Base-by-base conservation (phyloP, 2,329 filamentous ascomycete genomes). In the Ophiostoma himal-ulmi region DNA sequence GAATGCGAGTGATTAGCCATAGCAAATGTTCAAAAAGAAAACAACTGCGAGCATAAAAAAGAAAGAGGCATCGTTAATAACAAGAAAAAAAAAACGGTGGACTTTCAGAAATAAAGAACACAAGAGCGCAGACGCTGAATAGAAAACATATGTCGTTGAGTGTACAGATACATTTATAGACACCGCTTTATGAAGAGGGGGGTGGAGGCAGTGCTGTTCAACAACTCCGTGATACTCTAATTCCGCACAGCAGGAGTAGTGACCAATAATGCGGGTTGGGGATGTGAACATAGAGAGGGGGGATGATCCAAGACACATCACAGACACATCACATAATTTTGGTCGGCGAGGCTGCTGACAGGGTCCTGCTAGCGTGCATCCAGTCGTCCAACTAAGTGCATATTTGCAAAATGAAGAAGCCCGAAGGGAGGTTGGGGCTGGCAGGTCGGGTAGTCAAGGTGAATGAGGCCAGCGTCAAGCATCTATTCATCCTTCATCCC, bases 271-370 rank as follows among this genome's bases (percentile, higher is more conserved):
- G 52, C 52, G 52, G 52, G 52, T 30, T 22, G 22, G 52, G 22
- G 52, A 26, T 57, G 22, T 14, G 52, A 10, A 54, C 20, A 14
- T 3, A 13, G 11, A 26, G 52, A 26, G 52, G n/a, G 52, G 22
- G 52, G 52, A 30, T 26, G 52, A 57, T 57, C 52, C 52, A 57
- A 57, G 44, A 48, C 44, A 48, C 20, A 48, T 48, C 44, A 57
- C n/a, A 57, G n/a, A 54, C 52, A 57, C 52, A 57, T 57, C 52
- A 57, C 22, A 26, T n/a, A 57, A 17, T 26, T 26, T 57, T 57
- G 52, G 52, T 57, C 52, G 52, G 52, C 52, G 52, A 57, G 52
- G 52, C 52, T 57, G 52, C 52, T 57, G 52, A 57, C 22, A 57
- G 52, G 11, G 52, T 57, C 52, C n/a, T 54, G 5, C 52, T 57